Conservation (phyloP, 257 asterid genomes). For the Petunia secreta region DNA sequence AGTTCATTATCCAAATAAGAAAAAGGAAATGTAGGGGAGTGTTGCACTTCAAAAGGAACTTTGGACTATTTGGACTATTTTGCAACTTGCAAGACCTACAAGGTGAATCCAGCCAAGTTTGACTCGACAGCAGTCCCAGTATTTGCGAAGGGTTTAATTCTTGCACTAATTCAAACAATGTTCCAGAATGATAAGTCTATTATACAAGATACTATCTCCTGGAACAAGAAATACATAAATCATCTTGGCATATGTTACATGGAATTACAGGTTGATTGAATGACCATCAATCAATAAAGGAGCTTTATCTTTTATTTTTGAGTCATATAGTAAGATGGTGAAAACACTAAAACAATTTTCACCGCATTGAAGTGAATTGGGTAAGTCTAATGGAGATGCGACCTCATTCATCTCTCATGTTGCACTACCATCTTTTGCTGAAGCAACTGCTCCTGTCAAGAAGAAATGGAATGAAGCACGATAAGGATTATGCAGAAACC, state of each 20-base stretch:
- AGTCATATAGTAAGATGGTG: conserved; percentile 29
- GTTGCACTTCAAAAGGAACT: too few relatives aligned
- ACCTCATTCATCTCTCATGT: conserved; percentile 25
- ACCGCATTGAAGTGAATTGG: conserved; percentile 40
- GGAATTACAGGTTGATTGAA: conserved; percentile 32
- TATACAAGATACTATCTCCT: not conserved
- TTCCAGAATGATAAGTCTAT: not conserved
- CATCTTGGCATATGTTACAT: conserved; percentile 8
- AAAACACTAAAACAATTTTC: conserved; percentile 38
- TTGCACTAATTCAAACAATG: not conserved
- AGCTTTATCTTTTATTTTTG: conserved; percentile 29
- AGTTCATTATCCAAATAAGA: too few relatives aligned
- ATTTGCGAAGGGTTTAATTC: not conserved
- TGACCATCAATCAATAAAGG: conserved; percentile 33
- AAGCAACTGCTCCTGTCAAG: conserved; percentile 27
- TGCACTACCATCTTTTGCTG: not conserved
- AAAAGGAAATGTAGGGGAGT: not conserved
- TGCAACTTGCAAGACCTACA: too few relatives aligned
- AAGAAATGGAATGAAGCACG: not conserved
- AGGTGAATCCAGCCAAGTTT: not conserved
- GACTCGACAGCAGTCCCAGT: not conserved
- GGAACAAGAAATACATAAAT: conserved; percentile 15
- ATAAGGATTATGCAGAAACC: not conserved
- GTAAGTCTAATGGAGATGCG: conserved; percentile 14
- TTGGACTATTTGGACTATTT: too few relatives aligned